phyloP scores from a whole-genome alignment of 495 filamentous ascomycete genomes.

The Tirmania nivea region DNA sequence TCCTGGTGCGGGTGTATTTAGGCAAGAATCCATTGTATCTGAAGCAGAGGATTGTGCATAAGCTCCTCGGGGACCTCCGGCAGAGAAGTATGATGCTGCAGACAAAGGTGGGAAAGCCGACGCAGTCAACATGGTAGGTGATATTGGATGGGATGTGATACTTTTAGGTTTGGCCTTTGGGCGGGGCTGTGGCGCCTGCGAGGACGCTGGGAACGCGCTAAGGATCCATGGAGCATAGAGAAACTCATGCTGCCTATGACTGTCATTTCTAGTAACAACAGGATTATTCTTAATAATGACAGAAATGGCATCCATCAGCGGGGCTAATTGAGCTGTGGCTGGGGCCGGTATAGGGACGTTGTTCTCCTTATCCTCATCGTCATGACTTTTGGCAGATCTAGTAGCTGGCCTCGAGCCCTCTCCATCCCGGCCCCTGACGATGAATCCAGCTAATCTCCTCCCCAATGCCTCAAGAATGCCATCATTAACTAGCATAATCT shows the following conservation, averaged over 20 bases:
- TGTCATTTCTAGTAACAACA: conserved; percentile 29
- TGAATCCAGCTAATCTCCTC: conserved; percentile 50
- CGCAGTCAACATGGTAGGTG: conserved; percentile 8
- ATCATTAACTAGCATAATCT: conserved; percentile 40
- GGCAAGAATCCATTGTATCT: not conserved
- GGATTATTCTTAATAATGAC: conserved; percentile 42
- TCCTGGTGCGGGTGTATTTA: not conserved
- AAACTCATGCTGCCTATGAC: conserved; percentile 49
- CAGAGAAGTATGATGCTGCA: conserved; percentile 7
- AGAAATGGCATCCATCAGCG: conserved; percentile 59
- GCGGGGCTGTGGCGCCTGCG: conserved; percentile 9
- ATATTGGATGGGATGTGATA: not conserved
- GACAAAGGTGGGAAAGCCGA: conserved; percentile 25
- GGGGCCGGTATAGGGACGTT: conserved; percentile 36
- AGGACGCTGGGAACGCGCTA: conserved; percentile 38
- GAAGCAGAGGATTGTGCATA: conserved; percentile 16
- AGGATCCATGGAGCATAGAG: conserved; percentile 56
- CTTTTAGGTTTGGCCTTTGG: too few relatives aligned
- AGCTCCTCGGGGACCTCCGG: not conserved
- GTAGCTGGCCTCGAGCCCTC: not conserved
- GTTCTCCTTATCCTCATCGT: conserved; percentile 18
- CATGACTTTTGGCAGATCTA: conserved; percentile 23
- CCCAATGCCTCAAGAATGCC: conserved; percentile 66
- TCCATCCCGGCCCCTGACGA: conserved; percentile 22
- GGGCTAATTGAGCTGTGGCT: conserved; percentile 35